Evolutionary conservation across 768 basidiomycete species (phyloP).

Genomic region (Auricularia cornea): DNA sequence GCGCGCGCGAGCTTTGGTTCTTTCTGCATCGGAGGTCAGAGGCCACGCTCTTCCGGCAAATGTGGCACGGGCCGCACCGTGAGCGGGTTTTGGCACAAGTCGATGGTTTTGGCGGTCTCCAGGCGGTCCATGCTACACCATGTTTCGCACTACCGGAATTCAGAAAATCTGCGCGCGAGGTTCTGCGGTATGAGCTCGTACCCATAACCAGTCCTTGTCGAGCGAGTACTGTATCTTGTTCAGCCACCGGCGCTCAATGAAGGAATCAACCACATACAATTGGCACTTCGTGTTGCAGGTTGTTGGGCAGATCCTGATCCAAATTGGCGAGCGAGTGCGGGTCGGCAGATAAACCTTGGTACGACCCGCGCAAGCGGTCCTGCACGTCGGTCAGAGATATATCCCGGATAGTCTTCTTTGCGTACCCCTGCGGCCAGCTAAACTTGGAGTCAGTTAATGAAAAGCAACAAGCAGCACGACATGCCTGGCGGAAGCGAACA

Average conservation of each 20-base stretch:
- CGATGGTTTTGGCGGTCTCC: slow-evolving; percentile 78
- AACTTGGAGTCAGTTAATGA: not conserved
- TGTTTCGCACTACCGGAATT: slow-evolving; percentile 71
- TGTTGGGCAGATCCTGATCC: slow-evolving; percentile 97
- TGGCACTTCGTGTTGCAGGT: slow-evolving; percentile 83
- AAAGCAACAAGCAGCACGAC: slow-evolving; percentile 32
- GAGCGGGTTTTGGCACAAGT: slow-evolving; percentile 92
- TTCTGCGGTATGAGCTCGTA: slow-evolving; percentile 28
- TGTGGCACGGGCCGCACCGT: slow-evolving; percentile 52
- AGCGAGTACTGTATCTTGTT: slow-evolving; percentile 58
- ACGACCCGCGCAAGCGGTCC: slow-evolving; percentile 87
- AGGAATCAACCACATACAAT: slow-evolving; percentile 52
- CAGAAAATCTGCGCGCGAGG: slow-evolving; percentile 5
- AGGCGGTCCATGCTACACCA: slow-evolving; percentile 93
- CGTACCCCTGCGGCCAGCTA: slow-evolving; percentile 54
- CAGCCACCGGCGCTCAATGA: slow-evolving; percentile 2
- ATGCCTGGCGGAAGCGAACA: slow-evolving; percentile 84
- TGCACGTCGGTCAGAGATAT: slow-evolving; percentile 18
- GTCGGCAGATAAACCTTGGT: slow-evolving; percentile 90
- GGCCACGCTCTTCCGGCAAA: not conserved
- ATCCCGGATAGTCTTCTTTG: not conserved
- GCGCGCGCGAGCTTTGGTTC: slow-evolving; percentile 93
- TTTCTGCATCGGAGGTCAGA: slow-evolving; percentile 50
- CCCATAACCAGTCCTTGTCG: slow-evolving; percentile 94
- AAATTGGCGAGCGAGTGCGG: slow-evolving; percentile 90